These are phyloP conservation scores for Datura wrightii DNA, from an alignment of 257 asterid species.

Conservation along the genomic window DNA sequence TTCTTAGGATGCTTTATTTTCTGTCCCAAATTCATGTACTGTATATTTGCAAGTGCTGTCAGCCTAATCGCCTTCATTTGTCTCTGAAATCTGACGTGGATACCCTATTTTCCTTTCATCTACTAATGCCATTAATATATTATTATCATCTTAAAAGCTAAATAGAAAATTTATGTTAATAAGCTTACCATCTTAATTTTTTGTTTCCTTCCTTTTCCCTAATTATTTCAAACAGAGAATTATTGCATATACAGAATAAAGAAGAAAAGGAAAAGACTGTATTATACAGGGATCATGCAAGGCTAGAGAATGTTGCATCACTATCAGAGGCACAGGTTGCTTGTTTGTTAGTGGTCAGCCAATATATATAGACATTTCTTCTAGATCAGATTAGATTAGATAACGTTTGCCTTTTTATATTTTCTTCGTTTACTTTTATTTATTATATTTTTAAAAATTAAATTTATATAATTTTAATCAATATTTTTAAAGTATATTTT, in stretches of 20 bases:
- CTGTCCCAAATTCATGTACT: not conserved
- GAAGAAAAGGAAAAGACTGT: not conserved
- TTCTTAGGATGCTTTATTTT: not conserved
- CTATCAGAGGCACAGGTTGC: slow-evolving; percentile 30
- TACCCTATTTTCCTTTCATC: not conserved
- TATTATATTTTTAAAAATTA: too few relatives aligned
- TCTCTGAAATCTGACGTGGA: not conserved
- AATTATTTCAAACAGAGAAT: not conserved
- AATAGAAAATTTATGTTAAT: not conserved
- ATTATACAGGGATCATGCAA: too few relatives aligned
- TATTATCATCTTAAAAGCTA: not conserved
- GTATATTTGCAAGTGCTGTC: too few relatives aligned
- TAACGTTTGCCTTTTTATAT: not conserved
- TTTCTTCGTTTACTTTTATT: too few relatives aligned
- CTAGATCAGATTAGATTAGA: not conserved
- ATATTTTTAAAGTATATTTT: too few relatives aligned
- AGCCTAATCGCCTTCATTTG: not conserved
- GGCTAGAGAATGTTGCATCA: slow-evolving; percentile 18
- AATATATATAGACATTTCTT: not conserved
- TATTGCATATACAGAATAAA: not conserved
- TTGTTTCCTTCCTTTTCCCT: too few relatives aligned
- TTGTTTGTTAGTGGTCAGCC: slow-evolving; percentile 24
- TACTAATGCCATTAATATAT: not conserved
- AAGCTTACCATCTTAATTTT: too few relatives aligned
- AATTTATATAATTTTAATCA: too few relatives aligned